These are phyloP conservation scores for Colletotrichum limetticola DNA, from an alignment of 2,329 filamentous ascomycete species.

Conservation along the genomic window DNA sequence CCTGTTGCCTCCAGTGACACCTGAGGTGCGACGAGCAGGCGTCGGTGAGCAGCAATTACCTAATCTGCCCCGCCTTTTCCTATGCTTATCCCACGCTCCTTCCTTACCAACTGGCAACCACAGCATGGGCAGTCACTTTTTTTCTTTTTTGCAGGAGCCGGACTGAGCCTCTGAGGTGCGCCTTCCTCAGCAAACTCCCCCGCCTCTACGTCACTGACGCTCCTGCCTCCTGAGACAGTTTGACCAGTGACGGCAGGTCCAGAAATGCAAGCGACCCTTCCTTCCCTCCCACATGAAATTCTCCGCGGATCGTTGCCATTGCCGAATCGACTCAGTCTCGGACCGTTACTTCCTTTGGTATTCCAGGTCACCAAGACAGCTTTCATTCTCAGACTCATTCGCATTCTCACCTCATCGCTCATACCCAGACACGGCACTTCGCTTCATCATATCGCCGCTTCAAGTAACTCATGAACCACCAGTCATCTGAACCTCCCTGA, in stretches of 20 bases:
- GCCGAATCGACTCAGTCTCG: not conserved
- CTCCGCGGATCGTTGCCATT: not conserved
- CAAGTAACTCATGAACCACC: not conserved
- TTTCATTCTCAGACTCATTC: not conserved
- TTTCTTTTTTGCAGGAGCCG: not conserved
- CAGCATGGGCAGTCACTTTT: not conserved
- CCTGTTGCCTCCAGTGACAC: not conserved
- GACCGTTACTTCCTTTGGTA: not conserved
- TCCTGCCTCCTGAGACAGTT: not conserved
- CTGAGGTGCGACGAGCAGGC: not conserved
- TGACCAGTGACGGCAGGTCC: not conserved
- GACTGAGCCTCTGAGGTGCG: not conserved
- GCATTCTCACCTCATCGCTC: not conserved
- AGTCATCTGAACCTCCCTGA: not conserved
- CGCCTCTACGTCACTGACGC: not conserved
- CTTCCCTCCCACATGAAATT: too few species aligned
- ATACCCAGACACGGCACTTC: not conserved
- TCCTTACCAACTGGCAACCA: not conserved
- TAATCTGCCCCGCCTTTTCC: conserved; percentile 24
- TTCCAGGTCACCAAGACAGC: not conserved
- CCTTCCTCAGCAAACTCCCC: not conserved
- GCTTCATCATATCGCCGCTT: not conserved
- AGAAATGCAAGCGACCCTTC: not conserved
- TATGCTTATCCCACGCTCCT: not conserved
- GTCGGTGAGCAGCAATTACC: not conserved